Evolutionary conservation across 192 early-diverging fungal genomes (phyloP), one percentile per base, ranked within the genome.

Genomic region (Coemansia sp.): DNA sequence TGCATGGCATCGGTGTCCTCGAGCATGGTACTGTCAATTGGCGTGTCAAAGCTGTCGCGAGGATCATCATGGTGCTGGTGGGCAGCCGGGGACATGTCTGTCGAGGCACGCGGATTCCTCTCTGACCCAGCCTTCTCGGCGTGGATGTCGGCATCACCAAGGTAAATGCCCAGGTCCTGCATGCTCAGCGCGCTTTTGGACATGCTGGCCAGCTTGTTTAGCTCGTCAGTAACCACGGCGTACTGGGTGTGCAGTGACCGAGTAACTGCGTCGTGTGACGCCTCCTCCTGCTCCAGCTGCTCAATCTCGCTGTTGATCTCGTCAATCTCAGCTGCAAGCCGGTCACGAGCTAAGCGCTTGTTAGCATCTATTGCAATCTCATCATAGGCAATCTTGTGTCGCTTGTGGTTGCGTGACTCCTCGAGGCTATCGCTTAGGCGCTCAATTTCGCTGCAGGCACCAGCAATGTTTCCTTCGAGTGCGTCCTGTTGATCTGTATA

Each of bases 341-440:
- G 45, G 19, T 56, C 58, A 54, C 77, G 71, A 15, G 64, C 51
- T 8, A 68, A 68, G 2, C 61, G 65, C 19, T 65, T 70, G 61
- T 79, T 74, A 14, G 72, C 77, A 48, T 79, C 77, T 0, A 15
- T 37, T 4, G 77, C 77, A 47, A 79, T 79, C 39, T 79, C 77
- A 53, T 79, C 77, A 56, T 79, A 79, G 9, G 71, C 71, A 25
- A 79, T 73, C 22, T 70, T 66, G 70, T 79, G 71, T n/a, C 72
- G 55, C 65, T 79, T 79, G 58, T 71, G 67, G 53, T 59, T 74
- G 29, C 77, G 77, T 6, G 72, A 79, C n/a, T 70, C 71, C 15
- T 79, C 77, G 2, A 79, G 68, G 4, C 50, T 63, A 21, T 73
- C 67, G 10, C 65, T 55, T n/a, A 79, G 62, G 12, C 71, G 56